Evolutionary conservation across 495 filamentous ascomycete genomes (phyloP).

Genomic region (Lepidopterella palustris): DNA sequence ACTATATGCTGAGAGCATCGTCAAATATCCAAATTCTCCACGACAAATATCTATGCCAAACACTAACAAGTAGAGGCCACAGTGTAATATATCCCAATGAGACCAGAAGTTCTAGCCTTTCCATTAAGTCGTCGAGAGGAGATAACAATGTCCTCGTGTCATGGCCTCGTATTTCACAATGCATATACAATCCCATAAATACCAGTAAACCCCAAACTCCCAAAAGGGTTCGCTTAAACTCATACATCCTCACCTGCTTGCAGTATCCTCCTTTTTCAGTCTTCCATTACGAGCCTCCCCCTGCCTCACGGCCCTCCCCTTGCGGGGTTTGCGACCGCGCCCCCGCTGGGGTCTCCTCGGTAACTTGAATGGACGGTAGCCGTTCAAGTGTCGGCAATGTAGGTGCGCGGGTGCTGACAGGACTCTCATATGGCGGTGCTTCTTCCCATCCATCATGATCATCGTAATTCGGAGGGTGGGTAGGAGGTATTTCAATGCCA

Average conservation of each 20-base stretch:
- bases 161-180: constrained; percentile 1
- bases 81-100: too few species aligned
- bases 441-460: constrained; percentile 9
- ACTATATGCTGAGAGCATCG: too few species aligned
- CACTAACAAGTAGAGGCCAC: too few species aligned
- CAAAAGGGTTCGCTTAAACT: not conserved
- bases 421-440: constrained; percentile 27
- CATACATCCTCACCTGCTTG: not conserved
- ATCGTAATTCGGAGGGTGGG: constrained; percentile 20
- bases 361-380: constrained; percentile 26
- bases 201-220: not conserved
- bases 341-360: constrained; percentile 16
- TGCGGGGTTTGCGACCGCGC: not conserved
- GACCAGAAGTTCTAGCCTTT: too few species aligned
- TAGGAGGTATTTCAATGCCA: constrained; percentile 19
- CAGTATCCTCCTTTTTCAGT: not conserved
- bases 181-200: not conserved
- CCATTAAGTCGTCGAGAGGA: not conserved
- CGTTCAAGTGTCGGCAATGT: constrained; percentile 20
- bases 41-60: not conserved
- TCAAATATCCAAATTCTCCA: too few species aligned
- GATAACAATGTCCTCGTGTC: not conserved
- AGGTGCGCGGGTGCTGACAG: constrained; percentile 12
- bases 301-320: not conserved
- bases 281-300: not conserved